phyloP scores from a whole-genome alignment of 352 stramenopile genomes.

The Blastocystis sp. region DNA sequence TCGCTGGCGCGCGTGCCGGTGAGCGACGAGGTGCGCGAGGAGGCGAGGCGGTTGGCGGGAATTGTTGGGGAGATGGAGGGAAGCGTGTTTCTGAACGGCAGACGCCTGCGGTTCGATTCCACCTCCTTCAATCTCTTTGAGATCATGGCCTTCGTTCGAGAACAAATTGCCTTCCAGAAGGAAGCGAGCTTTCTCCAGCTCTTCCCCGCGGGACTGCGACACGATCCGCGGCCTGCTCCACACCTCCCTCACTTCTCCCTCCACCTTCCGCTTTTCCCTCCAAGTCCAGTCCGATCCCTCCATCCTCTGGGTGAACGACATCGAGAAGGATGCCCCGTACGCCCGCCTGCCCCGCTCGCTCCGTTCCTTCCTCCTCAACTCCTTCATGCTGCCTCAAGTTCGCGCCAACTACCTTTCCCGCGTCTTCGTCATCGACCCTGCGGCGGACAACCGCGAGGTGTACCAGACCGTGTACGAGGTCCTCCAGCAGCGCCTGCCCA shows the following conservation, averaged over 20 bases:
- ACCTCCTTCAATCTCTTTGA: slow-evolving; percentile 86
- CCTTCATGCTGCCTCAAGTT: slow-evolving; percentile 72
- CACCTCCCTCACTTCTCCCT: background rate
- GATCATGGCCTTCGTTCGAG: slow-evolving; percentile 79
- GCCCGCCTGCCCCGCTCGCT: slow-evolving; percentile 70
- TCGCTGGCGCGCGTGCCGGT: slow-evolving; percentile 72
- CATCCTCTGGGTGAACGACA: slow-evolving; percentile 75
- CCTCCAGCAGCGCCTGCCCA: slow-evolving; percentile 69
- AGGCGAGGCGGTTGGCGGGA: slow-evolving; percentile 74
- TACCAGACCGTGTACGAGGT: slow-evolving; percentile 55
- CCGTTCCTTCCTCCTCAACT: slow-evolving; percentile 72
- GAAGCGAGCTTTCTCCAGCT: background rate
- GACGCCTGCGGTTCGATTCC: slow-evolving; percentile 78
- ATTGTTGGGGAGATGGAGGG: slow-evolving; percentile 73
- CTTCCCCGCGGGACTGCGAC: background rate
- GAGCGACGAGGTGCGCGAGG: slow-evolving; percentile 70
- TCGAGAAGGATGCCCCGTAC: slow-evolving; percentile 76
- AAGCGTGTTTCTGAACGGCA: slow-evolving; percentile 83
- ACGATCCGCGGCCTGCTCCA: background rate
- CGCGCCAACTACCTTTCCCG: slow-evolving; percentile 75
- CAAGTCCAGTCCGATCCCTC: slow-evolving; percentile 70
- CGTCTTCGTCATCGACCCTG: slow-evolving; percentile 74
- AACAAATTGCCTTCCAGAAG: slow-evolving; percentile 37
- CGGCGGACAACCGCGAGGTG: slow-evolving; percentile 9
- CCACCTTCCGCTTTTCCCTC: slow-evolving; percentile 70